phyloP scores from a whole-genome alignment of 441 rosid species.

The Arabidopsis lyrata region DNA sequence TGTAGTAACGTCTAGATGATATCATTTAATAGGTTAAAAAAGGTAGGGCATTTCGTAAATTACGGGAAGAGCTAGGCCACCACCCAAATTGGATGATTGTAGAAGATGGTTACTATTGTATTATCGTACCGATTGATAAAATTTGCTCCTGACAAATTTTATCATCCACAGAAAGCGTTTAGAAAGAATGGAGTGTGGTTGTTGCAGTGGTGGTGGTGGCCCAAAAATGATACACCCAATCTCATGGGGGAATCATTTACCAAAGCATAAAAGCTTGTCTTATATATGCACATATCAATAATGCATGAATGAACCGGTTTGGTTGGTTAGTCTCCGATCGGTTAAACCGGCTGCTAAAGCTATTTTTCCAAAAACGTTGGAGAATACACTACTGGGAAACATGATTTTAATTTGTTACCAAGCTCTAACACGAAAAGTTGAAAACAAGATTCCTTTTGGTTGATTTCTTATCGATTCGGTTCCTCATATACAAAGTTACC shows the following conservation, averaged over 20 bases:
- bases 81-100: slow-evolving; percentile 38
- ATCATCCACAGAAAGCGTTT: slow-evolving; percentile 36
- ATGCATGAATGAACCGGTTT: slow-evolving; percentile 20
- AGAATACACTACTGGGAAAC: neutral
- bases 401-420: neutral
- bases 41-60: slow-evolving; percentile 29
- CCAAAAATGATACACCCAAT: slow-evolving; percentile 15
- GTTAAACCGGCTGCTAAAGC: slow-evolving; percentile 9
- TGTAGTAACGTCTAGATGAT: slow-evolving; percentile 37
- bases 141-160: slow-evolving; percentile 15
- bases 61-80: slow-evolving; percentile 25
- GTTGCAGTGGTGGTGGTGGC: slow-evolving; percentile 40
- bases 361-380: neutral
- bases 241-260: slow-evolving; percentile 28
- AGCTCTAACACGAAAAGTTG: neutral
- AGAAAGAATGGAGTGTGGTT: slow-evolving; percentile 27
- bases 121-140: slow-evolving; percentile 30
- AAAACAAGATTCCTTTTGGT: no score
- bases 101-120: slow-evolving; percentile 28
- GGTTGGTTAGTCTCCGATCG: slow-evolving; percentile 2
- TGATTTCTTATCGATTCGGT: neutral
- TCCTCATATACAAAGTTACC: slow-evolving; percentile 2
- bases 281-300: neutral
- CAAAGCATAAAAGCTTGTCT: slow-evolving; percentile 15
- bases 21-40: slow-evolving; percentile 3